phyloP scores from a whole-genome alignment of 2,329 filamentous ascomycete species.

The Aureobasidium sp. region DNA sequence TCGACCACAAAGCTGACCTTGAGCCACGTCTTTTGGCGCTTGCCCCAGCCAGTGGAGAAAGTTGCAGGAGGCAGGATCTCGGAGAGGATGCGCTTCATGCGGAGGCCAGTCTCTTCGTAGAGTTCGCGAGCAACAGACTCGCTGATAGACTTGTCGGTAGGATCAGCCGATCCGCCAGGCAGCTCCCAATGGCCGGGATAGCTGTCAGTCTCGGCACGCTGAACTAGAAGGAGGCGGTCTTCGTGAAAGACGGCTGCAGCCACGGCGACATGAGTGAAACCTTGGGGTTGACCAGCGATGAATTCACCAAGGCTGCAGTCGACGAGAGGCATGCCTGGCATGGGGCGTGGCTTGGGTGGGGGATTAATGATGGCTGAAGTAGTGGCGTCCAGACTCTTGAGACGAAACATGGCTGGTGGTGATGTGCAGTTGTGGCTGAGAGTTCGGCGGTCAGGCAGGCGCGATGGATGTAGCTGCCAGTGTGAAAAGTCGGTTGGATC shows the following conservation, averaged over 20 bases:
- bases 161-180: conserved; percentile 43
- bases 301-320: neutral
- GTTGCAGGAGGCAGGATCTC: conserved; percentile 20
- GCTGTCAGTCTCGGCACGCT: conserved; percentile 35
- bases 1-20: conserved; percentile 19
- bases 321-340: conserved; percentile 7
- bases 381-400: conserved; percentile 15
- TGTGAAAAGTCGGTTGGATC: neutral
- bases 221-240: conserved; percentile 38
- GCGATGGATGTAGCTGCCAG: neutral
- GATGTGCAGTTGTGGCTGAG: neutral
- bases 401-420: conserved; percentile 15
- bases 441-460: neutral
- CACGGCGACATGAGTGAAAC: conserved; percentile 16
- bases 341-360: conserved; percentile 5
- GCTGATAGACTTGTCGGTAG: conserved; percentile 36
- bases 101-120: conserved; percentile 42
- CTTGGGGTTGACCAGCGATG: conserved; percentile 12
- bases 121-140: conserved; percentile 44
- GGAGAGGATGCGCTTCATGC: conserved; percentile 25
- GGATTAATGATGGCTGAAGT: conserved; percentile 14
- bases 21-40: conserved; percentile 15
- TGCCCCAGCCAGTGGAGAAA: conserved; percentile 16
- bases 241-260: conserved; percentile 18
- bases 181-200: conserved; percentile 44